Evolutionary conservation across 169 alveolate species (phyloP).

Genomic region (Sarcocystis neurona): DNA sequence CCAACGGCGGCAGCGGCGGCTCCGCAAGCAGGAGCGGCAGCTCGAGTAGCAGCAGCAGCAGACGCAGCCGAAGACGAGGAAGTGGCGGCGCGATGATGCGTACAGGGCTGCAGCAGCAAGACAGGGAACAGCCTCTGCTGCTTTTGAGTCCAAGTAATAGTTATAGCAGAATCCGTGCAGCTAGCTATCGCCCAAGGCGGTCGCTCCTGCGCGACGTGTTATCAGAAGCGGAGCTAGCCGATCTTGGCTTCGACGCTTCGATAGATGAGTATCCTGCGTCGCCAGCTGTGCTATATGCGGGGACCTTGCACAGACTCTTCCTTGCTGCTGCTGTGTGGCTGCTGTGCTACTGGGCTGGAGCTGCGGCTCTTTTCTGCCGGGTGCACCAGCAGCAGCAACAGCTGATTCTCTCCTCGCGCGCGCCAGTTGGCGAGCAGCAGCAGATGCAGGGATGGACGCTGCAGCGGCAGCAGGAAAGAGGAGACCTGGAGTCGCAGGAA

Average conservation of each 20-base stretch:
- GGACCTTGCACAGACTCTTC: background rate
- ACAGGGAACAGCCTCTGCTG: too few species aligned
- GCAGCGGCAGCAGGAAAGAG: background rate
- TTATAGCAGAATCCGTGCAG: too few species aligned
- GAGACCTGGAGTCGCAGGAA: background rate
- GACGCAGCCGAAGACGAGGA: too few species aligned
- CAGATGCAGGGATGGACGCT: background rate
- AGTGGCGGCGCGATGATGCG: too few species aligned
- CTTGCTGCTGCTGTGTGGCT: background rate
- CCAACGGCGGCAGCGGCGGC: too few species aligned
- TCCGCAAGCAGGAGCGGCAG: too few species aligned
- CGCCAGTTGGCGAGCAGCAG: too few species aligned
- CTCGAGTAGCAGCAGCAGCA: too few species aligned
- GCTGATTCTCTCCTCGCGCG: too few species aligned
- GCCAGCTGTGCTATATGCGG: background rate
- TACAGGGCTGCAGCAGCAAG: too few species aligned
- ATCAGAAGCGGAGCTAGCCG: slow-evolving; percentile 21
- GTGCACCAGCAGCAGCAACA: slow-evolving; percentile 5
- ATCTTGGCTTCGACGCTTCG: slow-evolving; percentile 24
- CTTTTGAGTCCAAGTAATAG: too few species aligned
- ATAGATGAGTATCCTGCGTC: background rate
- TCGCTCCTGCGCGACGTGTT: slow-evolving; percentile 19
- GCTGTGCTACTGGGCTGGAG: background rate
- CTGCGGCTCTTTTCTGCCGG: slow-evolving; percentile 9
- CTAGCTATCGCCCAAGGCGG: background rate